Evolutionary conservation across 768 basidiomycete genomes (phyloP).

Genomic region (Leccinum variicolor): DNA sequence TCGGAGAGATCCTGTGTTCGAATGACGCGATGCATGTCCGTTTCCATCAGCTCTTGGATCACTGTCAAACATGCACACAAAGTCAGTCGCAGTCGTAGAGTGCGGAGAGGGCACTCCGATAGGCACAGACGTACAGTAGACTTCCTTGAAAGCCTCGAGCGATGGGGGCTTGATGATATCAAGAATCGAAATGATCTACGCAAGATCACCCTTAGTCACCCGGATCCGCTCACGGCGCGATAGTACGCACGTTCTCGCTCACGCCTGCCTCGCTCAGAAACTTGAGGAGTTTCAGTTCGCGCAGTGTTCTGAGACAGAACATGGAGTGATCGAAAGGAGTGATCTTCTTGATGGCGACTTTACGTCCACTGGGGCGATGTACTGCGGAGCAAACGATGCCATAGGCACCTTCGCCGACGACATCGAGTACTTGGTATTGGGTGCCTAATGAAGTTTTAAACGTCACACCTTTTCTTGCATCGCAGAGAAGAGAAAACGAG

Average conservation of each 20-base stretch:
- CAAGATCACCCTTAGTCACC: neutral
- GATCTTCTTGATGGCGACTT: constrained; percentile 97
- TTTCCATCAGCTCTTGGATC: constrained; percentile 92
- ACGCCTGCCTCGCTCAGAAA: constrained; percentile 86
- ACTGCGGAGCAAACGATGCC: constrained; percentile 94
- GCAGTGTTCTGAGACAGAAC: constrained; percentile 89
- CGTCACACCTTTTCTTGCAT: neutral
- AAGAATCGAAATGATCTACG: constrained; percentile 82
- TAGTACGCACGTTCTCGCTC: constrained; percentile 69
- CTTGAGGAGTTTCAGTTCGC: constrained; percentile 81
- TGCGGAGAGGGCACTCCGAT: neutral
- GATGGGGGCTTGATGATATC: constrained; percentile 84
- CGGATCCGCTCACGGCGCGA: neutral
- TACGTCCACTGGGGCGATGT: constrained; percentile 80
- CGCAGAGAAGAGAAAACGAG: neutral
- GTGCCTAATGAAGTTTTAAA: constrained; percentile 42
- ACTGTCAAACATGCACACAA: constrained; percentile 40
- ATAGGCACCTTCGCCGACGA: constrained; percentile 89
- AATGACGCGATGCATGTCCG: constrained; percentile 96
- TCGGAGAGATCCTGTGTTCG: constrained; percentile 93
- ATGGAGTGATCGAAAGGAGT: constrained; percentile 94
- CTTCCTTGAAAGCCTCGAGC: constrained; percentile 83
- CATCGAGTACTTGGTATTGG: constrained; percentile 82
- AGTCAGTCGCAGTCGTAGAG: neutral
- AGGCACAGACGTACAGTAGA: constrained; percentile 53